phyloP scores from a whole-genome alignment of 495 filamentous ascomycete genomes.

The Sphaerosporella brunnea region DNA sequence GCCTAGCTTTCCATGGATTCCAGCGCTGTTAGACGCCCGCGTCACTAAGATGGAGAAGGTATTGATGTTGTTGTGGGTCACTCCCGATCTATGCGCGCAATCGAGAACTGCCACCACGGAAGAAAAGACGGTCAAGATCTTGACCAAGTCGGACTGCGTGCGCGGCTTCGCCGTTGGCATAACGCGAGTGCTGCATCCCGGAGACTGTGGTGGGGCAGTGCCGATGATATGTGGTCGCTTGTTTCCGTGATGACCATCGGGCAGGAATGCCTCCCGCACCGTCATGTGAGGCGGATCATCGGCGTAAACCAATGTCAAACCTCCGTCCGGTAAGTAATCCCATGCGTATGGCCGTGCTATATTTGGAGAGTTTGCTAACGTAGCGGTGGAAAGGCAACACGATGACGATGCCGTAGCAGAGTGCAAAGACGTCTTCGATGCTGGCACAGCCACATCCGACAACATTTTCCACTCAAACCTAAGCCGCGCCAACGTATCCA shows the following conservation, averaged over 20 bases:
- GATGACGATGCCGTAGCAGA: neutral
- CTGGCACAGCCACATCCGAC: conserved; percentile 11
- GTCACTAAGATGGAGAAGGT: conserved; percentile 19
- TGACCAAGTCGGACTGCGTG: conserved; percentile 24
- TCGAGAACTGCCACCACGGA: conserved; percentile 23
- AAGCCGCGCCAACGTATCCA: conserved; percentile 25
- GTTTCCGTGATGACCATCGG: conserved; percentile 10
- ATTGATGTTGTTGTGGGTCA: conserved; percentile 26
- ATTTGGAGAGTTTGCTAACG: conserved; percentile 11
- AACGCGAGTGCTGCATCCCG: conserved; percentile 8
- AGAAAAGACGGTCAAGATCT: conserved; percentile 25
- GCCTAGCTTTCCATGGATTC: conserved; percentile 21
- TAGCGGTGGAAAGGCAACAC: neutral
- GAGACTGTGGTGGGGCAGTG: conserved; percentile 3
- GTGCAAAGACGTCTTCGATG: conserved; percentile 3
- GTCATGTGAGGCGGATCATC: conserved; percentile 18
- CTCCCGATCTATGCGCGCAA: conserved; percentile 18
- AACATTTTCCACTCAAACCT: conserved; percentile 26
- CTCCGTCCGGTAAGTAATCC: conserved; percentile 25
- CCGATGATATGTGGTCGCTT: conserved; percentile 11
- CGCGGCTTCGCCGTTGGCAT: conserved; percentile 21
- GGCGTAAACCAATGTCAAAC: conserved; percentile 21
- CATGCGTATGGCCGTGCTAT: conserved; percentile 23
- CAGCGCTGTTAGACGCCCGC: conserved; percentile 3
- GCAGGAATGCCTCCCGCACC: conserved; percentile 22